phyloP scores from a whole-genome alignment of 106 monocot genomes.

The Iris macrosiphon region DNA sequence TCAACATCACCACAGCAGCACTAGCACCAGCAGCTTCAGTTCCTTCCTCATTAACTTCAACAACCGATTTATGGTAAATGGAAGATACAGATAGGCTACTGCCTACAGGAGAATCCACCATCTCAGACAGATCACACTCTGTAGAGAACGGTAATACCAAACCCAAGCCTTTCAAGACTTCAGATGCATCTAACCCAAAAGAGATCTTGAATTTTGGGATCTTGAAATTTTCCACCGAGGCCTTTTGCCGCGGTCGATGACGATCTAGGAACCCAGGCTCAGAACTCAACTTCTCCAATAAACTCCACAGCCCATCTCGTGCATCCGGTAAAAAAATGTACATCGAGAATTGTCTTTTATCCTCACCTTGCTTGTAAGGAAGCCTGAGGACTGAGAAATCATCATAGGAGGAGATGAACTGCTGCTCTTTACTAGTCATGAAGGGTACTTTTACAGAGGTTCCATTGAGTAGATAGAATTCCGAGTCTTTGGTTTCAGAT shows the following conservation, averaged over 20 bases:
- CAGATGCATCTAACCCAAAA: constrained; percentile 61
- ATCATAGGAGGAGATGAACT: constrained; percentile 35
- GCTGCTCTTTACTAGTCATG: constrained; percentile 38
- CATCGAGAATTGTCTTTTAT: constrained; percentile 72
- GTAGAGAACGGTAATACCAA: constrained; percentile 34
- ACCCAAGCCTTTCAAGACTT: constrained; percentile 38
- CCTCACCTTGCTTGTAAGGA: constrained; percentile 55
- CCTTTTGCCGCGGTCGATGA: constrained; percentile 31
- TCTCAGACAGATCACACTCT: constrained; percentile 34
- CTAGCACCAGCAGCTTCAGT: constrained; percentile 71
- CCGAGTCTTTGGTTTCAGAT: constrained; percentile 34
- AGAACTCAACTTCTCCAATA: constrained; percentile 47
- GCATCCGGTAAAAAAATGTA: constrained; percentile 65
- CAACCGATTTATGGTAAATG: constrained; percentile 62
- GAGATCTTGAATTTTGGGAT: constrained; percentile 74
- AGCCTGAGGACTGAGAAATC: constrained; percentile 65
- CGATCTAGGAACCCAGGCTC: constrained; percentile 33
- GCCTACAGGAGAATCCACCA: constrained; percentile 27
- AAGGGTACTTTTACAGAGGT: constrained; percentile 40
- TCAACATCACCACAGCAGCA: constrained; percentile 36
- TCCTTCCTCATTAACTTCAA: constrained; percentile 84
- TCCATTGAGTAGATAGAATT: constrained; percentile 44
- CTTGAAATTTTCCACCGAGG: constrained; percentile 40
- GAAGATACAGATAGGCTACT: constrained; percentile 28
- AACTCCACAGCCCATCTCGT: constrained; percentile 37